A percentile compares a stretch with the other conserved stretches of the same genome.
Conservation (phyloP, 805 yeast species). For the Candida silvicultrix region DNA sequence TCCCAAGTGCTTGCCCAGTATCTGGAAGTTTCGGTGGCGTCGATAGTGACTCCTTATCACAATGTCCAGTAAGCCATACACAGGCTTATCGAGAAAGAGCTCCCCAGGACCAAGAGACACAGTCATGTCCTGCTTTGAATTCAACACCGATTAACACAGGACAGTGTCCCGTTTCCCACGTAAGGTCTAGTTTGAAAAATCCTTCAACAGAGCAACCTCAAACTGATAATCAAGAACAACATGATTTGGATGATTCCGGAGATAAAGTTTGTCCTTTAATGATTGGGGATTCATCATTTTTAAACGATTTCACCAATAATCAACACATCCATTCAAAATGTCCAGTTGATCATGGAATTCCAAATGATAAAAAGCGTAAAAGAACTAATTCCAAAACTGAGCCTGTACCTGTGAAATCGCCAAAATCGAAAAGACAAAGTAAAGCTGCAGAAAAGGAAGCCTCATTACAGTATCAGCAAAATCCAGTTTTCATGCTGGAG, state of each 20-base stretch:
- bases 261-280: slow-evolving; percentile 39
- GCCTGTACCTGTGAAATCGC: too few species aligned
- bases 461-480: slow-evolving; percentile 16
- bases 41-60: slow-evolving; percentile 7
- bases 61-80: slow-evolving; percentile 19
- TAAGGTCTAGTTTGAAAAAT: neutral
- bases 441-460: slow-evolving; percentile 5
- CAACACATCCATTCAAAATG: neutral
- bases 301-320: slow-evolving; percentile 3
- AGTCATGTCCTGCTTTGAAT: neutral
- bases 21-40: neutral
- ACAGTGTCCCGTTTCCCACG: neutral
- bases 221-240: neutral
- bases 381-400: neutral
- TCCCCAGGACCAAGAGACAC: neutral
- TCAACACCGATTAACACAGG: neutral
- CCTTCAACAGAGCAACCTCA: neutral
- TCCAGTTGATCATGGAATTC: neutral
- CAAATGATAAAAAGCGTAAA: neutral
- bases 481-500: slow-evolving; percentile 30
- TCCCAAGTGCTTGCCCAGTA: slow-evolving; percentile 7
- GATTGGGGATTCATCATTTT: slow-evolving; percentile 34
- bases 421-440: slow-evolving; percentile 2
- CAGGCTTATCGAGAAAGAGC: neutral
- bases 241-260: slow-evolving; percentile 16